phyloP scores from a whole-genome alignment of 192 early-diverging fungal genomes.

The Jimgerdemannia lactiflua region DNA sequence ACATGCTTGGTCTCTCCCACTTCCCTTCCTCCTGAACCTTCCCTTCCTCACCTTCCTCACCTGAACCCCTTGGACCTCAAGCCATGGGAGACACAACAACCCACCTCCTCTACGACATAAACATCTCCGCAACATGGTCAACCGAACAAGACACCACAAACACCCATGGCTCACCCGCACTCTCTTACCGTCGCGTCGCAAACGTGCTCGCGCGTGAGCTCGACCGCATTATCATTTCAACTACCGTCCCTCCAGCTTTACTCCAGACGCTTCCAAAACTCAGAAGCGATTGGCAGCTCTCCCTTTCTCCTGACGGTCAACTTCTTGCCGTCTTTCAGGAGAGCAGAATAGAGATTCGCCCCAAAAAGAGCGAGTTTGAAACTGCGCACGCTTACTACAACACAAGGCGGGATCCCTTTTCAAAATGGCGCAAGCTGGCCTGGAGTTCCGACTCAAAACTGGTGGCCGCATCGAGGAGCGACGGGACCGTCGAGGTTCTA shows the following conservation, averaged over 20 bases:
- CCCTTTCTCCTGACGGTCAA: slow-evolving; percentile 31
- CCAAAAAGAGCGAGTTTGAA: slow-evolving; percentile 34
- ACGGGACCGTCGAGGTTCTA: slow-evolving; percentile 41
- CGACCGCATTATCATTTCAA: slow-evolving; percentile 23
- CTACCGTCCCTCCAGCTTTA: slow-evolving; percentile 38
- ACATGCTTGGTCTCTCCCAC: not conserved
- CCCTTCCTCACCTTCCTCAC: not conserved
- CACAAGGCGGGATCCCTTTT: slow-evolving; percentile 25
- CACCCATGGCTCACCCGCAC: not conserved
- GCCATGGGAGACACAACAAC: not conserved
- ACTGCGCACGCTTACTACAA: slow-evolving; percentile 32
- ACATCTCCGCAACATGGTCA: not conserved
- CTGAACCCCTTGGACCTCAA: not conserved
- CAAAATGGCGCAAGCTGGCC: slow-evolving; percentile 38
- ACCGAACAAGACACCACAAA: not conserved
- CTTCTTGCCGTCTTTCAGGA: slow-evolving; percentile 39
- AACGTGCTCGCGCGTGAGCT: slow-evolving; percentile 12
- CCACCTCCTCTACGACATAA: not conserved
- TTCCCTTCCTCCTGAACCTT: not conserved
- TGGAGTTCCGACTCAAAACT: slow-evolving; percentile 43
- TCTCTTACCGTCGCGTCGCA: slow-evolving; percentile 3
- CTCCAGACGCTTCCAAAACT: slow-evolving; percentile 29
- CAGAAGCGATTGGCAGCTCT: slow-evolving; percentile 29
- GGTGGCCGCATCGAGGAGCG: slow-evolving; percentile 33
- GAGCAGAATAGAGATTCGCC: slow-evolving; percentile 38